Percentiles rank a stretch among this genome's conserved stretches.
phyloP scores from a whole-genome alignment of 2,329 filamentous ascomycete genomes.

The Apiospora marii region DNA sequence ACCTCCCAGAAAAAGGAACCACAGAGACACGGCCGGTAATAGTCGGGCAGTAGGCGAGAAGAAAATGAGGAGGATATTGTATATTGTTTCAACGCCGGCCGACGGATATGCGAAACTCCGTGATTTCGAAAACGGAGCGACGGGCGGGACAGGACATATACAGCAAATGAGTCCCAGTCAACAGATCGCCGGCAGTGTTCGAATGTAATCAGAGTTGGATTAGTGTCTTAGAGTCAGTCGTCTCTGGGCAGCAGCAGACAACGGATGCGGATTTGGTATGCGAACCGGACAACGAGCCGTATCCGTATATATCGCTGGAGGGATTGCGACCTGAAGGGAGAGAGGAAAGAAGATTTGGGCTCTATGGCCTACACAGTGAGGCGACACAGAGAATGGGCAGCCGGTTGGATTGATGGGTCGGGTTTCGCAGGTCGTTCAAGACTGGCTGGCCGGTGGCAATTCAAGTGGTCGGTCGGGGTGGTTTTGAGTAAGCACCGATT shows the following conservation, averaged over 20 bases:
- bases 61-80: not conserved
- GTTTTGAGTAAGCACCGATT: constrained; percentile 14
- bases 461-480: constrained; percentile 12
- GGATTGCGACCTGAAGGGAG: not conserved
- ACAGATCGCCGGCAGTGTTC: constrained; percentile 9
- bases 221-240: constrained; percentile 12
- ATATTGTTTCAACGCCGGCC: constrained; percentile 14
- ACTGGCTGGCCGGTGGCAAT: constrained; percentile 16
- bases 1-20: not conserved
- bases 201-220: constrained; percentile 17
- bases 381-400: constrained; percentile 2
- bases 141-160: constrained; percentile 14
- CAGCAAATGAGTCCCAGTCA: constrained; percentile 14
- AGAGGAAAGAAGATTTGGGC: not conserved
- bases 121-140: constrained; percentile 9
- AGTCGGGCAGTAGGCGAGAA: constrained; percentile 2
- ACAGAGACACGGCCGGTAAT: not conserved
- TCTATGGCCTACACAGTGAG: not conserved
- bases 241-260: not conserved
- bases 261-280: not conserved
- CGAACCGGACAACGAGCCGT: constrained; percentile 8
- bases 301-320: constrained; percentile 13
- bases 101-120: constrained; percentile 7
- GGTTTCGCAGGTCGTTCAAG: constrained; percentile 8
- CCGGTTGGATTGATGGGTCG: not conserved